Evolutionary conservation across 179 eudicot genomes (phyloP), one percentile per base, ranked within the genome.

Genomic region (Silene noctiflora): DNA sequence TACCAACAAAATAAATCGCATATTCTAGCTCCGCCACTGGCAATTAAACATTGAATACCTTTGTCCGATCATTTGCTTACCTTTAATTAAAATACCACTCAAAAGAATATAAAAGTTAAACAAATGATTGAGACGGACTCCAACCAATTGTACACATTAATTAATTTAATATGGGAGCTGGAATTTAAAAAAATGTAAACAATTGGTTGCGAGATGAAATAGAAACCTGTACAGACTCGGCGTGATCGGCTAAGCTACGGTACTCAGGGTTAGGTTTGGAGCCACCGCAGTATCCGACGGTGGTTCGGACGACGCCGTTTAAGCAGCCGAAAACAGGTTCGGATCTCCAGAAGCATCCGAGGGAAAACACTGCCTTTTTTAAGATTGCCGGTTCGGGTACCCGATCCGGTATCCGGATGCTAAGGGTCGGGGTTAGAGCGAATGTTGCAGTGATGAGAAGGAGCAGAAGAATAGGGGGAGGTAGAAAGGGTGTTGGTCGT

Each of bases 281-380:
- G 64, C 99, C 98, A 46, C 98, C 99, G 60, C 93, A 86, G 79
- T 95, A 95, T 0, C 98, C 99, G 20, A 79, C 97, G 6, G 96
- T 61, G 19, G 99, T 95, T 4, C 91, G 83, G 6, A 91, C 88
- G 78, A 95, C 96, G 72, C 99, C 98, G 69, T 90, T 81, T 10
- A 91, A 73, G 90, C 99, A 95, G 3, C 99, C 99, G 64, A 93
- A 95, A 8, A 85, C 91, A 5, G 98, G 81, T 71, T 95, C 99
- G 3, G 97, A 91, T 81, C 99, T 93, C 98, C 99, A 95, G 82
- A 95, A 95, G 86, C 98, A 85, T 31, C 99, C 99, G 53, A 95
- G 90, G 69, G 96, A 90, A 80, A 95, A 95, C 1, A 93, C 88
- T 19, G 98, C 97, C 3, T 83, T 87, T 78, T 80, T 87, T 0